phyloP scores from a whole-genome alignment of 352 stramenopile genomes.

The Phytophthora cactorum region DNA sequence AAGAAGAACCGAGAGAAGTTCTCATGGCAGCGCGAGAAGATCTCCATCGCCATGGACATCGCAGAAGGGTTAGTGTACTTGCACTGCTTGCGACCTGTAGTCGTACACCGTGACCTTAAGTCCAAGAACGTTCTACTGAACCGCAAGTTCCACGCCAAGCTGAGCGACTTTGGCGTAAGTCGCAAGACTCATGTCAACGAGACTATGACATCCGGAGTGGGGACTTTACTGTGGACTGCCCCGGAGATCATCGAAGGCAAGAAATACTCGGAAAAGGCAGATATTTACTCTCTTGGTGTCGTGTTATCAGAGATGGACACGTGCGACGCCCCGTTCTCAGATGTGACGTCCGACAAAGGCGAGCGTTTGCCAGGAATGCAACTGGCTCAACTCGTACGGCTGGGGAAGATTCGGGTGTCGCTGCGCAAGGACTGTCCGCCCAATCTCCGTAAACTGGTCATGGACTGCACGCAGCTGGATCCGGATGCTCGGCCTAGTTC shows the following conservation, averaged over 20 bases:
- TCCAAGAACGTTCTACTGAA: conserved; percentile 88
- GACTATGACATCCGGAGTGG: conserved; percentile 80
- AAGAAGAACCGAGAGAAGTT: conserved; percentile 58
- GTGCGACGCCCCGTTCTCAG: conserved; percentile 59
- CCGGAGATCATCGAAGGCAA: conserved; percentile 90
- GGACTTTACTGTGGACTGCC: conserved; percentile 85
- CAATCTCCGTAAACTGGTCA: conserved; percentile 54
- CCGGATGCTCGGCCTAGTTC: conserved; percentile 64
- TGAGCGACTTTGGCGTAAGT: conserved; percentile 90
- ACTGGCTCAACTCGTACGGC: conserved; percentile 63
- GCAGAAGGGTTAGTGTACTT: conserved; percentile 87
- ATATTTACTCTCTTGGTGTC: conserved; percentile 90
- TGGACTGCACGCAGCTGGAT: conserved; percentile 72
- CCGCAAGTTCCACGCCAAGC: conserved; percentile 69
- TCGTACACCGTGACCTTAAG: conserved; percentile 91
- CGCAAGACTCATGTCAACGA: conserved; percentile 75
- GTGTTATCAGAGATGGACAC: conserved; percentile 85
- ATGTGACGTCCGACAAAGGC: conserved; percentile 50
- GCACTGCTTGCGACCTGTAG: conserved; percentile 68
- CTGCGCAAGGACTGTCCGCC: conserved; percentile 68
- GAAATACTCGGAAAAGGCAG: conserved; percentile 87
- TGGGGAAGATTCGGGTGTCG: conserved; percentile 57
- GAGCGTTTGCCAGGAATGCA: conserved; percentile 75
- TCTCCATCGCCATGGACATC: conserved; percentile 84
- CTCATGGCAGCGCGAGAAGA: conserved; percentile 74